Conservation (phyloP, 768 basidiomycete species). For the Xerocomellus intermedius region DNA sequence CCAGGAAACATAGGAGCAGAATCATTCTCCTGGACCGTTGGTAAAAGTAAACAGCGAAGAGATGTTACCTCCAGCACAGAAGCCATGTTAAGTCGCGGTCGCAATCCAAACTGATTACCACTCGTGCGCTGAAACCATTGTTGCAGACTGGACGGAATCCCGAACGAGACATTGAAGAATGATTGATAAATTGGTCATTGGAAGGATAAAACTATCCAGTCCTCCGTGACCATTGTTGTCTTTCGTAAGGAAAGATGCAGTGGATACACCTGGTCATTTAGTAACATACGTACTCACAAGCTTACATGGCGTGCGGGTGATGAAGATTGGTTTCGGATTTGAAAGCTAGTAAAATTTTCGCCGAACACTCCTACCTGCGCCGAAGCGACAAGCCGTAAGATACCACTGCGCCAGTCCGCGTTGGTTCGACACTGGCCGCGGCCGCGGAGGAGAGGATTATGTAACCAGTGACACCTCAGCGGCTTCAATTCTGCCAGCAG, state of each 20-base stretch:
- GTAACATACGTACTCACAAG: background rate
- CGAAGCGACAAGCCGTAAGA: too few species aligned
- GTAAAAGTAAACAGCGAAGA: background rate
- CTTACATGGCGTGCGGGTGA: background rate
- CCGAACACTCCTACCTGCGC: too few species aligned
- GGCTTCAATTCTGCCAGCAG: too few species aligned
- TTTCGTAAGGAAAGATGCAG: background rate
- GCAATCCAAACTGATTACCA: conserved; percentile 30
- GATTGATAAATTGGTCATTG: background rate
- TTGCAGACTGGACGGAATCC: conserved; percentile 8
- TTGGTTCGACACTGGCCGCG: too few species aligned
- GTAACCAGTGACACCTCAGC: too few species aligned
- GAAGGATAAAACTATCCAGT: background rate
- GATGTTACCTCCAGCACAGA: background rate
- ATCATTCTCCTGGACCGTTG: conserved; percentile 6
- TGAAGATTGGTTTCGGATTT: background rate
- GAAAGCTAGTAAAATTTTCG: background rate
- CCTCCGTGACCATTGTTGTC: background rate
- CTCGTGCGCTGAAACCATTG: background rate
- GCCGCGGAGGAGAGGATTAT: conserved; percentile 12
- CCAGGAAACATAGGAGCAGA: conserved; percentile 4
- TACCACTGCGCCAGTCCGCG: background rate
- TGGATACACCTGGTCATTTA: background rate
- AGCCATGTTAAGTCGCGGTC: background rate
- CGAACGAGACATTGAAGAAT: background rate